phyloP scores from a whole-genome alignment of 257 asterid species.

The Dorcoceras hygrometricum region DNA sequence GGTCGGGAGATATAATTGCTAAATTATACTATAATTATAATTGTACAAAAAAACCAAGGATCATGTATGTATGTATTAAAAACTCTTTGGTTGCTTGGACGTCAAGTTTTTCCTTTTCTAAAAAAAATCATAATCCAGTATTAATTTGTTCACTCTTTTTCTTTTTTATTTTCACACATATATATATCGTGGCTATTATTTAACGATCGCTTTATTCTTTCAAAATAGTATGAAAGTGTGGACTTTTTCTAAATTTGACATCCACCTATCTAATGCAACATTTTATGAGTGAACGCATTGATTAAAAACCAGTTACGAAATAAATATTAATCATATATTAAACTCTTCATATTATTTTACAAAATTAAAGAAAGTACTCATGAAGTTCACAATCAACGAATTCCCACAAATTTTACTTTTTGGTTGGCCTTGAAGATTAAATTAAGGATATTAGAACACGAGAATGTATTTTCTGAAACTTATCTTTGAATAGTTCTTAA shows the following conservation, averaged over 20 bases:
- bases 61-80: slow-evolving; percentile 26
- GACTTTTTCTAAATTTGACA: background rate
- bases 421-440: no score
- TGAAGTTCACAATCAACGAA: no score
- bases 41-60: slow-evolving; percentile 23
- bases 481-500: no score
- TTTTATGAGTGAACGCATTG: no score
- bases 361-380: no score
- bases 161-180: slow-evolving; percentile 4
- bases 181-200: background rate
- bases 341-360: no score
- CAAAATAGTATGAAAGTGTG: background rate
- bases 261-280: no score
- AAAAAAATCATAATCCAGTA: slow-evolving; percentile 27
- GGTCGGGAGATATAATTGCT: slow-evolving; percentile 29
- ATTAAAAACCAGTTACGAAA: no score
- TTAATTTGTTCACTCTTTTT: background rate
- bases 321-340: no score
- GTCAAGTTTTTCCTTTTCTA: slow-evolving; percentile 60
- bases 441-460: no score
- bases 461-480: no score
- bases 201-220: background rate
- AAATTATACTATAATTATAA: slow-evolving; percentile 35
- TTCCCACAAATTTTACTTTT: no score
- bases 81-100: slow-evolving; percentile 71